Conservation (phyloP, 345 rosid genomes). For the Luvunga scandens region DNA sequence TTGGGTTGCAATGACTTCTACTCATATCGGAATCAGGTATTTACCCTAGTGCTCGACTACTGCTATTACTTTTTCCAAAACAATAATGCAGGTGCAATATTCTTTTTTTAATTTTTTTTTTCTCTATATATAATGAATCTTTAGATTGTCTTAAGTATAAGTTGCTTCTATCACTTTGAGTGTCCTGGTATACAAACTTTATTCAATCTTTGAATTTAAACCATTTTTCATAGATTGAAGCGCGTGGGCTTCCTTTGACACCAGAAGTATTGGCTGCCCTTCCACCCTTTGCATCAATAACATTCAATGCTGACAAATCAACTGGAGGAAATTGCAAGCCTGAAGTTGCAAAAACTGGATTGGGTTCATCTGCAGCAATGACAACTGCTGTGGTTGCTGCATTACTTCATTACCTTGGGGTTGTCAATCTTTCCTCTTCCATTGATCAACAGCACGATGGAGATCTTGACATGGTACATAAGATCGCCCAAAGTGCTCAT, state of each 20-base stretch:
- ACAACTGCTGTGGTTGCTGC: conserved; percentile 93
- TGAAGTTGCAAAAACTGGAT: conserved; percentile 98
- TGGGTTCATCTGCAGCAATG: conserved; percentile 99
- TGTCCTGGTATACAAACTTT: not conserved
- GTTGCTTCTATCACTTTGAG: not conserved
- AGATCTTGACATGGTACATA: conserved; percentile 76
- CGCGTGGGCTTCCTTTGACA: conserved; percentile 76
- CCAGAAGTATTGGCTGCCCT: conserved; percentile 74
- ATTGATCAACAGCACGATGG: conserved; percentile 30
- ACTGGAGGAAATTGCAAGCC: conserved; percentile 68
- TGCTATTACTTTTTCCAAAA: not conserved
- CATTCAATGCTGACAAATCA: conserved; percentile 67
- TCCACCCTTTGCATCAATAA: conserved; percentile 81
- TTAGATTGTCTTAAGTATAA: not conserved
- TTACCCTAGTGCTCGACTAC: not conserved
- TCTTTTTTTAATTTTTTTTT: too few species aligned
- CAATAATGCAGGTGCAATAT: too few species aligned
- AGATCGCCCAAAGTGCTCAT: conserved; percentile 90
- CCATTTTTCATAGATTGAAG: conserved; percentile 61
- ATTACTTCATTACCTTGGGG: conserved; percentile 84
- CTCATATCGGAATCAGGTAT: conserved; percentile 87
- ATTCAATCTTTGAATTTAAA: not conserved
- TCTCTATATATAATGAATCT: not conserved
- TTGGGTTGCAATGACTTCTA: conserved; percentile 95
- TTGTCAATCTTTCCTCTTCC: conserved; percentile 60